Conservation (phyloP, 495 filamentous ascomycete genomes). For the Geopyxis carbonaria region DNA sequence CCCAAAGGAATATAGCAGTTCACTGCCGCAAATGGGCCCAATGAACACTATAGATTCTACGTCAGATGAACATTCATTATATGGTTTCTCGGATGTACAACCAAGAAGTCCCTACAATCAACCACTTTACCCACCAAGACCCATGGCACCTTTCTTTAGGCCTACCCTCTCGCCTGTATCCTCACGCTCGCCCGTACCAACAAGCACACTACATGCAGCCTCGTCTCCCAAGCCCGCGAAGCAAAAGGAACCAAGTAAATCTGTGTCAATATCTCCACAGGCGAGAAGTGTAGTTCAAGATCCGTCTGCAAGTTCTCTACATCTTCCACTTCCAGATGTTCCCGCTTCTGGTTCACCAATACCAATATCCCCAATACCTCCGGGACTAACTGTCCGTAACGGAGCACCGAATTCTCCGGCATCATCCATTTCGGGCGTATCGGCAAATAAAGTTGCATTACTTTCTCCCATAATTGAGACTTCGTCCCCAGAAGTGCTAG, state of each 20-base stretch:
- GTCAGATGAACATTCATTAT: too few relatives aligned
- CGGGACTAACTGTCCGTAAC: slow-evolving; percentile 1
- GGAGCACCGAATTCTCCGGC: background rate
- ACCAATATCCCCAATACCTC: slow-evolving; percentile 1
- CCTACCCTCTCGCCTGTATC: slow-evolving; percentile 22
- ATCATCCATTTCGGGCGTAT: background rate
- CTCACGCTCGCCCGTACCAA: slow-evolving; percentile 14
- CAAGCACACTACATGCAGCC: slow-evolving; percentile 6
- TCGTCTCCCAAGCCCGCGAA: slow-evolving; percentile 27
- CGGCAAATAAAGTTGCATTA: background rate
- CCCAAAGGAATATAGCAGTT: background rate
- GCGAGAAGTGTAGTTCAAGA: slow-evolving; percentile 1
- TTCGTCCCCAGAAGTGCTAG: too few relatives aligned
- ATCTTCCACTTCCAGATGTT: slow-evolving; percentile 2
- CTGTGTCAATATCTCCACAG: background rate
- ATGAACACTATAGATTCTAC: too few relatives aligned
- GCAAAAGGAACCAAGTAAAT: background rate
- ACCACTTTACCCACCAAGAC: slow-evolving; percentile 12
- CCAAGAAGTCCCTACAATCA: slow-evolving; percentile 9
- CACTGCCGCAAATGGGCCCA: background rate
- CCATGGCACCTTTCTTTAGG: slow-evolving; percentile 6
- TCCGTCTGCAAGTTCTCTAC: slow-evolving; percentile 2
- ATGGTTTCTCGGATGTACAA: too few relatives aligned
- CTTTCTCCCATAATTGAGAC: slow-evolving; percentile 5
- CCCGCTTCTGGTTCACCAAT: background rate